Evolutionary conservation across 2,329 filamentous ascomycete genomes (phyloP).

Genomic region (Trichoderma sp.): DNA sequence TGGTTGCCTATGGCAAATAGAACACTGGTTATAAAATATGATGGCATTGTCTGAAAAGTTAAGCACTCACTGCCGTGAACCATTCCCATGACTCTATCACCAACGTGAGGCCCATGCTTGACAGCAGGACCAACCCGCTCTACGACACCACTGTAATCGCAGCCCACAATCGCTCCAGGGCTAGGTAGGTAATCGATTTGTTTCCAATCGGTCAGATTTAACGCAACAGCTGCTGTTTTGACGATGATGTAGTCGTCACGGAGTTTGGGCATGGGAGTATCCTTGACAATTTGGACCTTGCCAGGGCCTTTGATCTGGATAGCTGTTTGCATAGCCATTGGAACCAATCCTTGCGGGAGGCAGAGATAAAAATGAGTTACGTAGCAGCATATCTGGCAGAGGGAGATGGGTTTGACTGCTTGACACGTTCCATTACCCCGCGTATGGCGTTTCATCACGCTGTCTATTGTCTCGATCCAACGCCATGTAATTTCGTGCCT

Average conservation of each 20-base stretch:
- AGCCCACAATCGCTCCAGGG: slow-evolving; percentile 35
- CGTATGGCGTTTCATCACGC: neutral
- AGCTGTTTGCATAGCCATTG: slow-evolving; percentile 18
- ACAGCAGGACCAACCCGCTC: slow-evolving; percentile 45
- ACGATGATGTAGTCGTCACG: slow-evolving; percentile 32
- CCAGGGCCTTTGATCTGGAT: slow-evolving; percentile 19
- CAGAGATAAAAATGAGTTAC: neutral
- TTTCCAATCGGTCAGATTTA: slow-evolving; percentile 40
- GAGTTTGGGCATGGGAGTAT: slow-evolving; percentile 20
- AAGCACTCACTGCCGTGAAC: slow-evolving; percentile 33
- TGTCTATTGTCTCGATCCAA: neutral
- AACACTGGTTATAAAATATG: neutral
- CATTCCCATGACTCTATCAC: slow-evolving; percentile 47
- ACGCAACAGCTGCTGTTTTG: slow-evolving; percentile 33
- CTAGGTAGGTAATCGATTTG: slow-evolving; percentile 25
- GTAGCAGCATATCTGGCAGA: neutral
- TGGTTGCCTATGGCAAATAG: neutral
- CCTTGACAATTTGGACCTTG: slow-evolving; percentile 10
- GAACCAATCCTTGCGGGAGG: neutral
- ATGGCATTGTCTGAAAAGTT: neutral
- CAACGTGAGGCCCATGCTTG: slow-evolving; percentile 42
- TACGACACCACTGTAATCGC: slow-evolving; percentile 49
- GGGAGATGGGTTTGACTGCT: neutral
- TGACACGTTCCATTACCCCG: slow-evolving; percentile 3
- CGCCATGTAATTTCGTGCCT: neutral